Evolutionary conservation across 1,139 yeast species (phyloP), one percentile per base, ranked within the genome.

Genomic region (Suhomyces choctaworum): DNA sequence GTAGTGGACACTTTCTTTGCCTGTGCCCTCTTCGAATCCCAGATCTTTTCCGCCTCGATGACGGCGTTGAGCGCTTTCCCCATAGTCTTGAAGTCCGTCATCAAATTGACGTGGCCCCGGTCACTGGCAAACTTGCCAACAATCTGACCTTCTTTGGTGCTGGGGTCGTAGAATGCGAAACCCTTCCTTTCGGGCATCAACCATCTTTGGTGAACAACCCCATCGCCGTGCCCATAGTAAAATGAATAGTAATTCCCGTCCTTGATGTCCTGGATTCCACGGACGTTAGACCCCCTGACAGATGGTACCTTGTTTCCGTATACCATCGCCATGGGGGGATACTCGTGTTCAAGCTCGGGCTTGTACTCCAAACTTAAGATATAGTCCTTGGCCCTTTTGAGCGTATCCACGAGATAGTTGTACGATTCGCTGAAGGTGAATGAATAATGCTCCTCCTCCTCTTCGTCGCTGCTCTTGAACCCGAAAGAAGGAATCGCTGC

Each of bases 221-320:
- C 97, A 54, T 89, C 97, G 6, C 97, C 97, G 7, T 89, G 89
- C 0, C 95, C 96, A 54, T 86, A 88, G 48, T 74, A 77, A 48
- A 87, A 82, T 47, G 85, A 82, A 45, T 76, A 79, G 58, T 85
- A 89, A 44, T 78, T 76, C 5, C 96, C 96, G 23, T 73, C 72
- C 44, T 66, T 70, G 39, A 89, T 80, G 32, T 79, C 92, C 17
- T 79, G 74, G n/a, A 55, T 52, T 2, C 79, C 73, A 24, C 66
- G 58, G 1, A 88, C 94, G 34, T 78, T 62, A 2, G 87, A 82
- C 2, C 90, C 95, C 36, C 94, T 72, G 1, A 87, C 89, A 0
- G 96, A 85, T 0, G 97, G 96, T 1, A 87, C 84, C 5, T 74
- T 70, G 51, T 84, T 78, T 7, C 96, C 94, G 53, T 84, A 87